A percentile compares a stretch with the other conserved stretches of the same genome.
phyloP scores from a whole-genome alignment of 2,329 filamentous ascomycete species.

The Pleomassaria siparia region DNA sequence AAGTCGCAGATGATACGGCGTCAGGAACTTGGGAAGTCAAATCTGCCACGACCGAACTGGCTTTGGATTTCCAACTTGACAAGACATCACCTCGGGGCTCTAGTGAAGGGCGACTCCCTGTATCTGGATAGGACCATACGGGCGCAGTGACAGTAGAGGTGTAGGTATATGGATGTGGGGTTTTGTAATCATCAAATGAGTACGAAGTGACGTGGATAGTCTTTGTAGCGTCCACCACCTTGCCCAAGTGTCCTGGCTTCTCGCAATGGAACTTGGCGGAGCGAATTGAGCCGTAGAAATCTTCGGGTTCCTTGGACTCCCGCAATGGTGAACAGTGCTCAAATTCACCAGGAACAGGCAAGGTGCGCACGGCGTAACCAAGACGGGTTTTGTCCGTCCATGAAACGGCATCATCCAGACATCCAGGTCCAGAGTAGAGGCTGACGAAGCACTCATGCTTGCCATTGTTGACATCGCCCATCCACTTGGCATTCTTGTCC shows the following conservation, averaged over 20 bases:
- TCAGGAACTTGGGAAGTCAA: no score
- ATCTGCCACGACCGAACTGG: no score
- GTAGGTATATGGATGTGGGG: neutral
- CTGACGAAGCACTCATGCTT: slow-evolving; percentile 12
- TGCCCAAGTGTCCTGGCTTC: neutral
- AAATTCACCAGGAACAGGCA: slow-evolving; percentile 10
- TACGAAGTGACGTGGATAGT: slow-evolving; percentile 5
- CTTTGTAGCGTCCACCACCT: neutral
- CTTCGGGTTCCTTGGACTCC: no score
- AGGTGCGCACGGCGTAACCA: neutral
- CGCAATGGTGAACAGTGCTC: slow-evolving; percentile 6
- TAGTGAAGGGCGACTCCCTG: neutral
- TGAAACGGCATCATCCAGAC: slow-evolving; percentile 1
- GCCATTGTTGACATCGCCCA: slow-evolving; percentile 17
- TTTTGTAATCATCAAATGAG: slow-evolving; percentile 13
- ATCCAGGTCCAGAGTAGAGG: slow-evolving; percentile 14
- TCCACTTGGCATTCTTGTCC: slow-evolving; percentile 16
- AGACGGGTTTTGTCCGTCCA: neutral
- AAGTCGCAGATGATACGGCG: no score
- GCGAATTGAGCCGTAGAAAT: neutral
- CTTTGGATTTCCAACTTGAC: no score
- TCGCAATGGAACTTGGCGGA: slow-evolving; percentile 21
- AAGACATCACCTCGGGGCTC: neutral
- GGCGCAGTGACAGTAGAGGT: no score
- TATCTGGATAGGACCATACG: no score